Evolutionary conservation across 352 stramenopile species (phyloP), one percentile per base, ranked within the genome.

Genomic region (Phytophthora citricola): DNA sequence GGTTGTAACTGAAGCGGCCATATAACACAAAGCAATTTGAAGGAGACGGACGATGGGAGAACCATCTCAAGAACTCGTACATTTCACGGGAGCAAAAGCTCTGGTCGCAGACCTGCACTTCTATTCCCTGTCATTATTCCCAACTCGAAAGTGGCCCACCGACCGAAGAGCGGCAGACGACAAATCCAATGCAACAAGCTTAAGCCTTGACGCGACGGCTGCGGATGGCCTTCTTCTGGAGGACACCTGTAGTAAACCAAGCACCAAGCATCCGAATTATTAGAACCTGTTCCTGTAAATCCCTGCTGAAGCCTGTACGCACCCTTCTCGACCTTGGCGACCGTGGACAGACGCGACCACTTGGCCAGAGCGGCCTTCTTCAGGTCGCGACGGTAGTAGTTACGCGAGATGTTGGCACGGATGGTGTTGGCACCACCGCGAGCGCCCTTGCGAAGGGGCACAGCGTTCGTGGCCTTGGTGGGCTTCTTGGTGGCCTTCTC

Each of bases 301-400:
- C 12, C 22, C 27, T 48, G 20, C 3, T 32, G n/a, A 34, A 44
- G 29, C 14, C 24, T 36, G 22, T 15, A 74, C 79, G 54, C 58
- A 88, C 88, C 88, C 83, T 94, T 94, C 78, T 95, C 86, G 54
- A 95, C 79, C 85, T 95, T 94, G 64, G 83, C 84, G 63, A 95
- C 86, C 40, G 86, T 93, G 55, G 84, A 92, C 63, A 95, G 74
- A 76, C 83, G 83, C 73, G 88, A 94, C 88, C 85, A 95, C 72
- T 87, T 87, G 58, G 88, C 88, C 48, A 95, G 75, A 45, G 88
- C 88, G 44, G 88, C 88, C 68, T 88, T 81, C 81, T 94, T 94
- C 41, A 95, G 73, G 79, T 95, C 88, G 47, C 83, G 83, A 41
- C 88, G 86, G 86, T 95, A 95, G 71, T 81, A 93, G 82, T 89